Percentiles rank a stretch among this genome's conserved stretches.
phyloP scores from a whole-genome alignment of 1,284 basidiomycete species.

The Rhodotorula sp. region DNA sequence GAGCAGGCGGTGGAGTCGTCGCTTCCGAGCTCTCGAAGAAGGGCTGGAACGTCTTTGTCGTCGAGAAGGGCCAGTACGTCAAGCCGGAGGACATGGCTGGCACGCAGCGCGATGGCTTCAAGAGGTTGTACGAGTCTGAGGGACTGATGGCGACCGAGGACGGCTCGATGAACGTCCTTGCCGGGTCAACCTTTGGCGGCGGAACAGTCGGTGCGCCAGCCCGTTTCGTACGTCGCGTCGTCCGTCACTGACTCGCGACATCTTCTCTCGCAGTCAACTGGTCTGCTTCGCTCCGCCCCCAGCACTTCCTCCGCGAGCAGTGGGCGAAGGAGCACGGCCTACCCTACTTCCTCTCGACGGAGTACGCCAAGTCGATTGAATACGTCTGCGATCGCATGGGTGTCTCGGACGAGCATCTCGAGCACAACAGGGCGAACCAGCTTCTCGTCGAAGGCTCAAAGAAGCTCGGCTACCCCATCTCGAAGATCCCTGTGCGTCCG shows the following conservation, averaged over 20 bases:
- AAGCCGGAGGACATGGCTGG: constrained; percentile 48
- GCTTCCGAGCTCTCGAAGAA: constrained; percentile 49
- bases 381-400: constrained; percentile 51
- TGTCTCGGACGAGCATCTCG: constrained; percentile 46
- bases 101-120: constrained; percentile 49
- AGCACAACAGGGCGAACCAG: constrained; percentile 50
- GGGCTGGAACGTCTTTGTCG: constrained; percentile 50
- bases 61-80: constrained; percentile 54
- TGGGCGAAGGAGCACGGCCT: constrained; percentile 51
- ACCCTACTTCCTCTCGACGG: constrained; percentile 48
- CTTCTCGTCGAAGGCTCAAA: constrained; percentile 47
- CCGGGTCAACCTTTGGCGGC: constrained; percentile 53
- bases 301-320: constrained; percentile 50
- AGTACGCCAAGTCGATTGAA: constrained; percentile 50
- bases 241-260: background rate
- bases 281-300: constrained; percentile 52
- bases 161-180: constrained; percentile 50
- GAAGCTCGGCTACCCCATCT: constrained; percentile 34
- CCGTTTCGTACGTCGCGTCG: too few relatives aligned
- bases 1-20: constrained; percentile 52
- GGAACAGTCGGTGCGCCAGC: constrained; percentile 47
- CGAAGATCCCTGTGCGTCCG: constrained; percentile 22
- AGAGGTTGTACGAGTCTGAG: constrained; percentile 50
- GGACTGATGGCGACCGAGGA: constrained; percentile 51
- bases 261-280: constrained; percentile 50